These are phyloP conservation scores for Tuber melanosporum DNA, from an alignment of 495 filamentous ascomycete species.

Conservation along the genomic window DNA sequence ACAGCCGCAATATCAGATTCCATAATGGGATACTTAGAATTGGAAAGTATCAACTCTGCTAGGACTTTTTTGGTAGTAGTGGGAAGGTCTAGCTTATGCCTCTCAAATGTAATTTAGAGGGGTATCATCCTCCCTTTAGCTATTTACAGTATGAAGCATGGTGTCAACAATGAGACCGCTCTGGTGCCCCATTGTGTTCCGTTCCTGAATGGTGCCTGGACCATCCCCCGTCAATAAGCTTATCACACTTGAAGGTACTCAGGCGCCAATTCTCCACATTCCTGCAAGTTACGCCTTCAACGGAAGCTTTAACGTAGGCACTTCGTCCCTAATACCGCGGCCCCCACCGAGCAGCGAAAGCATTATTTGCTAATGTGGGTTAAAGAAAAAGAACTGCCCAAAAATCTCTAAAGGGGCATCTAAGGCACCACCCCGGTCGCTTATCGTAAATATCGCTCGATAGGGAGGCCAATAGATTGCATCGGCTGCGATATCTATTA, in stretches of 20 bases:
- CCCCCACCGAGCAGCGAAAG: background rate
- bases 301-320: background rate
- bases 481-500: background rate
- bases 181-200: too few species aligned
- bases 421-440: background rate
- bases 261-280: background rate
- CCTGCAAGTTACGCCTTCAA: background rate
- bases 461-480: background rate
- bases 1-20: background rate
- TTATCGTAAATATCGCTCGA: background rate
- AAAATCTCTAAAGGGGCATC: background rate
- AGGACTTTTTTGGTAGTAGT: background rate
- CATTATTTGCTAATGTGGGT: too few species aligned
- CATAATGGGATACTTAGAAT: background rate
- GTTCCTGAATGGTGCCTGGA: background rate
- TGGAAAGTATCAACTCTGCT: background rate
- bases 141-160: background rate
- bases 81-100: background rate
- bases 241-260: background rate
- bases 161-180: background rate
- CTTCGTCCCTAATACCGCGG: background rate
- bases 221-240: background rate
- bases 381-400: background rate
- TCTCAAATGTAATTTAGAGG: background rate
- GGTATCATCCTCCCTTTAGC: background rate